phyloP scores from a whole-genome alignment of 2,329 filamentous ascomycete genomes.

The Penicillium brevicompactum region DNA sequence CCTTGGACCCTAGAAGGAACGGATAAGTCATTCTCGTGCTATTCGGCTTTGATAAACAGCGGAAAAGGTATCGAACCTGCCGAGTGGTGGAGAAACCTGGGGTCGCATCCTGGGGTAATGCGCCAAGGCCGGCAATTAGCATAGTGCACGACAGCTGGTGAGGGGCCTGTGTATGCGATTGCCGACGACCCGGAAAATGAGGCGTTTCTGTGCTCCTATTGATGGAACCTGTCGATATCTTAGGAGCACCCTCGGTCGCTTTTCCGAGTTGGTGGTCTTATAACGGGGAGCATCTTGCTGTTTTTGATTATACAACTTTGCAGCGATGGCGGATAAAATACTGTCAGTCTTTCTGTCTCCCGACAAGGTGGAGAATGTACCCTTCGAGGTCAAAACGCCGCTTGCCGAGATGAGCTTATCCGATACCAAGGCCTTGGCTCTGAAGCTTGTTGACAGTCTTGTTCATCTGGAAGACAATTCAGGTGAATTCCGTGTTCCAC shows the following conservation, averaged over 20 bases:
- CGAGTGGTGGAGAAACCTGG: not conserved
- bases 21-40: not conserved
- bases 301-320: not conserved
- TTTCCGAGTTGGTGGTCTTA: not conserved
- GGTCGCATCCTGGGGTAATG: not conserved
- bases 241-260: not conserved
- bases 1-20: too few species aligned
- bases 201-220: not conserved
- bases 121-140: not conserved
- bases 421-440: slow-evolving; percentile 7
- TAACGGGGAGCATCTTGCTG: not conserved
- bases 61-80: not conserved
- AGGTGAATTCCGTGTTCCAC: slow-evolving; percentile 2
- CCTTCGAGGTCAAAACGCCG: slow-evolving; percentile 9
- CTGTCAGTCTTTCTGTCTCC: slow-evolving; percentile 7
- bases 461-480: slow-evolving; percentile 4
- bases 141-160: not conserved
- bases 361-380: slow-evolving; percentile 6
- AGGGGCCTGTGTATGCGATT: too few species aligned
- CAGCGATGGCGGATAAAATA: slow-evolving; percentile 1
- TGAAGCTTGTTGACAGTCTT: not conserved
- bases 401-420: slow-evolving; percentile 11
- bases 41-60: not conserved
- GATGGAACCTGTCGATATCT: not conserved
- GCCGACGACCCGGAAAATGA: not conserved